Base-by-base conservation (phyloP, 495 filamentous ascomycete species). In the Hypoxylon rickii region DNA sequence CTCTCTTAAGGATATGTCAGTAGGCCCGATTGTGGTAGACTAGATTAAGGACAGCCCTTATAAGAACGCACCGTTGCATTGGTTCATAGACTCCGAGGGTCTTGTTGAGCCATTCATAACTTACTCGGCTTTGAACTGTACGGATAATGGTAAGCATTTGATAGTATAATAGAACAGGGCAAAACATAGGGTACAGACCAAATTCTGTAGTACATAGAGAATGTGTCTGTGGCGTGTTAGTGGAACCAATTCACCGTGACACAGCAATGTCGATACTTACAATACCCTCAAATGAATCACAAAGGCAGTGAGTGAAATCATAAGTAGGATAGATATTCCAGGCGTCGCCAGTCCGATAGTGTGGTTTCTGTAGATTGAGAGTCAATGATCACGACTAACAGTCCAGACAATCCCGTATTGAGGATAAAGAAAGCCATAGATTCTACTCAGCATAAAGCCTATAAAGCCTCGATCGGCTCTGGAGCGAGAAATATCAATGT, bases 311-410 rank as follows among this genome's bases (percentile, higher is more conserved):
- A 6, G 91, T 89, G 60, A 96, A 93, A 66, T 96, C 92, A 66
- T 96, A 96, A 0, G 92, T 91, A 0, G 92, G 92, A 60, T 93
- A 96, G 38, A 96, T 89, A 61, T 79, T 83, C 89, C 89, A 96
- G 66, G 86, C 80, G 50, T 79, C 71, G 4, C 84, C 86, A 0
- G 91, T 92, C 38, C 86, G 79, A 66, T 86, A 83, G 63, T 96
- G 92, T 20, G 85, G 78, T 58, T 81, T 76, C 58, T 62, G 18
- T 8, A 33, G 13, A n/a, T 11, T 26, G n/a, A 19, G 10, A 32
- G 34, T 84, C 78, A 80, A 79, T 12, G 19, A 46, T 37, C 1
- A 8, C n/a, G 16, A 21, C 4, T n/a, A n/a, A n/a, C n/a, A n/a
- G n/a, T n/a, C n/a, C n/a, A n/a, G n/a, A n/a, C n/a, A n/a, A n/a